Evolutionary conservation across 345 rosid genomes (phyloP), one percentile per base, ranked within the genome.

Genomic region (Eucalyptus pumila): DNA sequence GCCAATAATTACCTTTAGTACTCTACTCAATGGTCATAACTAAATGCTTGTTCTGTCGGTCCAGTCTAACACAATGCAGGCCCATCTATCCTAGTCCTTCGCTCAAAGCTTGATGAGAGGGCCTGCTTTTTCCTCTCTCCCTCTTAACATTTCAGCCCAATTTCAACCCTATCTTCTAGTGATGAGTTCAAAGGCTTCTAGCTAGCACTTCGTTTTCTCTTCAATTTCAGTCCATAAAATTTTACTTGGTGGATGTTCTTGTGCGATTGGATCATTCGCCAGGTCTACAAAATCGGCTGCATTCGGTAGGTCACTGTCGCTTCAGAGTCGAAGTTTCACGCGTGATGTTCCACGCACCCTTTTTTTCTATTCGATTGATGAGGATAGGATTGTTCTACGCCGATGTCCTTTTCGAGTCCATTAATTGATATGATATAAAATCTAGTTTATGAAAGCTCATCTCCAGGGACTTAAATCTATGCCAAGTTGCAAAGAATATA

Each of bases 331-430:
- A 40, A 21, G 30, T 21, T 76, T 40, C 13, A 2, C 3, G 7
- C 2, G 9, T 5, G 0, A 23, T 5, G 8, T 76, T 37, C 45
- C 1, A 2, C 1, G 8, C 27, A 7, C 15, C 47, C 7, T 40
- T 6, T 6, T 40, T 40, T 76, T 76, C 47, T 21, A 40, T 76
- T 76, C 47, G 30, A 76, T 76, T 44, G 14, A 76, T 7, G 8
- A 16, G 5, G 27, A 76, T 11, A 12, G 6, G 42, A 40, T 37
- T 17, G 5, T 76, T 8, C 47, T 1, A 6, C 0, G 83, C 15
- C 9, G 7, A 76, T 3, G 15, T 37, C 85, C 15, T 11, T 76
- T 40, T 24, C 26, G 3, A 21, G 15, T 44, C 13, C 27, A 40
- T 76, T 44, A 76, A 21, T 76, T 10, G 9, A 76, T 21, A 11